A percentile compares a stretch with the other conserved stretches of the same genome.
phyloP scores from a whole-genome alignment of 805 yeast species.

The Metschnikowia koreensis region DNA sequence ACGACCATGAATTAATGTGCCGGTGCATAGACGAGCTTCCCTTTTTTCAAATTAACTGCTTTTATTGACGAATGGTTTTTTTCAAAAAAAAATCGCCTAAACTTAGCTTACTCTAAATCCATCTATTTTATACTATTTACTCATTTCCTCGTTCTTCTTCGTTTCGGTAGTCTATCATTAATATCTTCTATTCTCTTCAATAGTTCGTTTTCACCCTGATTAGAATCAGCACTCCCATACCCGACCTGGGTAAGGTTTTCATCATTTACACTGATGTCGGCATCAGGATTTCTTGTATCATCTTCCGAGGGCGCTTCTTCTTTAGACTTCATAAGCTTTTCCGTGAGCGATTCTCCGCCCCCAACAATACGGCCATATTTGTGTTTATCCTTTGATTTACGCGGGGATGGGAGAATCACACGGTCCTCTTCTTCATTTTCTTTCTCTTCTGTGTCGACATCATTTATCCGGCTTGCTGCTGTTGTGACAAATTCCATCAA shows the following conservation, averaged over 20 bases:
- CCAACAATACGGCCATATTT: slow-evolving; percentile 51
- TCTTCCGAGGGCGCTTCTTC: slow-evolving; percentile 4
- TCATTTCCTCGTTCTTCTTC: slow-evolving; percentile 8
- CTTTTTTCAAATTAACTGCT: too few relatives aligned
- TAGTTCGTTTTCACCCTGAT: slow-evolving; percentile 11
- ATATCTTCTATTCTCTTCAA: slow-evolving; percentile 16
- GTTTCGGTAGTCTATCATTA: slow-evolving; percentile 10
- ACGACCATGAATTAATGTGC: too few relatives aligned
- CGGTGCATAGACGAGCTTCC: too few relatives aligned
- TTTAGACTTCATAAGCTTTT: slow-evolving; percentile 13
- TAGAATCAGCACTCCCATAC: slow-evolving; percentile 17
- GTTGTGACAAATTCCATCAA: slow-evolving; percentile 16
- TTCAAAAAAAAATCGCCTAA: too few relatives aligned
- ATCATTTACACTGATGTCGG: slow-evolving; percentile 8
- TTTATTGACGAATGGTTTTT: too few relatives aligned
- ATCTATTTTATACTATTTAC: neutral
- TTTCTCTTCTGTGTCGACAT: neutral
- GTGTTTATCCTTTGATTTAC: slow-evolving; percentile 41
- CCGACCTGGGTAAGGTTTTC: slow-evolving; percentile 17
- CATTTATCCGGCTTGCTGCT: neutral
- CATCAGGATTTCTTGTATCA: slow-evolving; percentile 1
- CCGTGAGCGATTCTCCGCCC: slow-evolving; percentile 18
- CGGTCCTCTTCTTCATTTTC: slow-evolving; percentile 12
- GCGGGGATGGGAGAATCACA: slow-evolving; percentile 53
- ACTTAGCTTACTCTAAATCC: neutral